Evolutionary conservation across 2,329 filamentous ascomycete genomes (phyloP), one percentile per base, ranked within the genome.

Genomic region (Fusarium sp.): DNA sequence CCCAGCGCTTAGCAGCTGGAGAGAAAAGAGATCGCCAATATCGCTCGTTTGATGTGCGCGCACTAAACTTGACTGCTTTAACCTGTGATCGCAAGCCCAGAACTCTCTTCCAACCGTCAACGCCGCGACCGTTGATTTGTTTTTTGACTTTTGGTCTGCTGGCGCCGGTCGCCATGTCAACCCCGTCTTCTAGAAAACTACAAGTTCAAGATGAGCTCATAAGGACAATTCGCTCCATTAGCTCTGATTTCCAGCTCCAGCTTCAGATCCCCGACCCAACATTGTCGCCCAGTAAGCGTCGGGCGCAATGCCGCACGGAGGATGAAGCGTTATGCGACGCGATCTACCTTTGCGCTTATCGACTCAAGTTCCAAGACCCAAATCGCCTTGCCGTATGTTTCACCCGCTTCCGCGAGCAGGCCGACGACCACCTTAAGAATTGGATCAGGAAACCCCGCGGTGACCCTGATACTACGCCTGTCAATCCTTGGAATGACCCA

Each of bases 221-320:
- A 28, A 64, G 67, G 30, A 70, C 61, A 13, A 72, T 78, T 20
- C 58, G 67, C 24, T 68, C 68, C 0, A 64, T 78, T 24, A 77
- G 74, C 46, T 56, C 56, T 28, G 66, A 72, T 33, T 78, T 73
- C 47, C 60, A 58, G 11, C 67, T 78, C 5, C 55, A 65, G 15
- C 71, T 78, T 15, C 43, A 55, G 19, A 58, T 68, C 19, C 72
- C 72, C 5, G 71, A 74, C 51, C 46, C 62, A 8, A 69, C 50
- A 3, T 52, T 74, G n/a, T 74, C 74, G 26, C 75, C 74, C n/a
- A 71, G 61, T 43, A 72, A 72, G 49, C 66, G 62, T 20, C 68
- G 62, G 28, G 62, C 60, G 35, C 65, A 58, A 44, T 58, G 32
- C 22, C 68, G 56, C 20, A 70, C 64, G 10, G 71, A 71, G 33